Evolutionary conservation across 202 grass and related monocot genomes (phyloP).

Genomic region (Musa balbisiana): DNA sequence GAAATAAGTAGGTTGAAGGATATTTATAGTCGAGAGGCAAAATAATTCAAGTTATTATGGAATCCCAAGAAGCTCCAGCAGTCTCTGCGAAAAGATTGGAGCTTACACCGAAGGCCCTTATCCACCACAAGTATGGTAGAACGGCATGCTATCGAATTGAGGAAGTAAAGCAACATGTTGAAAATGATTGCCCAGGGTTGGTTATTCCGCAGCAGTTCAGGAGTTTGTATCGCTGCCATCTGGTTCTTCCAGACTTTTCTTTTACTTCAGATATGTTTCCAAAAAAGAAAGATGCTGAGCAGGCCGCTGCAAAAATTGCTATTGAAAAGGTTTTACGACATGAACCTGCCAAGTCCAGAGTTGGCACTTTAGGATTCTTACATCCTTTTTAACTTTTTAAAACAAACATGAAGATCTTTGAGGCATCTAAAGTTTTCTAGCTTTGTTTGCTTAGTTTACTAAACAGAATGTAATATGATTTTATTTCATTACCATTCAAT

Average conservation of each 20-base stretch:
- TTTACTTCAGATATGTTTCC: slow-evolving; percentile 51
- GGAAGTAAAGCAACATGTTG: slow-evolving; percentile 45
- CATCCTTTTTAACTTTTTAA: neutral
- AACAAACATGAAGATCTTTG: neutral
- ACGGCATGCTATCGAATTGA: slow-evolving; percentile 53
- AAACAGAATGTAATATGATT: neutral
- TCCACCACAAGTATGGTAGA: slow-evolving; percentile 60
- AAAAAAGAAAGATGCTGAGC: slow-evolving; percentile 87
- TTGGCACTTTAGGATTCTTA: neutral
- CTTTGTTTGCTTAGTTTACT: too few species aligned
- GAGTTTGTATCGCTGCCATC: slow-evolving; percentile 56
- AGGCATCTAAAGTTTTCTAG: too few species aligned
- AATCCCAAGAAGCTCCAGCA: slow-evolving; percentile 2
- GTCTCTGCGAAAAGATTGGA: slow-evolving; percentile 28
- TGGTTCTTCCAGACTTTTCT: slow-evolving; percentile 55
- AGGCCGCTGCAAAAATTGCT: slow-evolving; percentile 78
- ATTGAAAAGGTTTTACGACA: slow-evolving; percentile 50
- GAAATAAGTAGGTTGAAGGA: neutral
- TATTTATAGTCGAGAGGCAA: neutral
- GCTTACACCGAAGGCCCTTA: slow-evolving; percentile 68
- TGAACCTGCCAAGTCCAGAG: neutral
- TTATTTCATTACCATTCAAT: neutral
- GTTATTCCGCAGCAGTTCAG: slow-evolving; percentile 39
- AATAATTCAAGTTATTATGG: slow-evolving; percentile 1
- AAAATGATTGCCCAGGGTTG: slow-evolving; percentile 64